A percentile compares a stretch with the other conserved stretches of the same genome.
These are phyloP conservation scores for Podospora appendiculata DNA, from an alignment of 495 filamentous ascomycete species.

Conservation along the genomic window DNA sequence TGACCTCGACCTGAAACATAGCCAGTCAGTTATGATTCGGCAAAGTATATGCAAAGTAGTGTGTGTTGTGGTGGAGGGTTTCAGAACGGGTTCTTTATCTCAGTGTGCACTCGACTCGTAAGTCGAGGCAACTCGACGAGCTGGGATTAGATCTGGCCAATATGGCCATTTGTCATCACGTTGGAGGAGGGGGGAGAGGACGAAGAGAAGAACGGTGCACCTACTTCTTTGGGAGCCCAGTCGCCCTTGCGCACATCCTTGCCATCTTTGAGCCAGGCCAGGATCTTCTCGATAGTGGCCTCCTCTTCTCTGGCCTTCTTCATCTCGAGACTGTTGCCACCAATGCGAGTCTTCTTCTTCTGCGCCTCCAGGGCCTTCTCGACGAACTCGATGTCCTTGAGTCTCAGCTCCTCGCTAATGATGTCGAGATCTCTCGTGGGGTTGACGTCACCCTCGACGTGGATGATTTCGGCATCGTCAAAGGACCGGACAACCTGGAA, in stretches of 20 bases:
- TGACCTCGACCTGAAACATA: constrained; percentile 74
- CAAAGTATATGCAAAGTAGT: constrained; percentile 15
- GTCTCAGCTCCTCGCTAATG: constrained; percentile 90
- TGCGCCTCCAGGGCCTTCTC: constrained; percentile 88
- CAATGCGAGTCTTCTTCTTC: constrained; percentile 86
- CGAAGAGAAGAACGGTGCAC: constrained; percentile 25
- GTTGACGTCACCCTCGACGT: constrained; percentile 98
- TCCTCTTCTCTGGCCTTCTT: constrained; percentile 96
- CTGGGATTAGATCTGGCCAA: constrained; percentile 95
- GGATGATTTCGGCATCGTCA: constrained; percentile 98
- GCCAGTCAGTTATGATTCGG: constrained; percentile 25
- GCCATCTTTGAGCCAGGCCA: constrained; percentile 71
- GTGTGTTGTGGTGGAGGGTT: constrained; percentile 16
- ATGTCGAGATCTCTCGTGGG: constrained; percentile 90
- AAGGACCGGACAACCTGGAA: constrained; percentile 99
- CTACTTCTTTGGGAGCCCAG: constrained; percentile 94
- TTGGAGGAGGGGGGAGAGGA: constrained; percentile 23
- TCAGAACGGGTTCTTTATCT: constrained; percentile 61
- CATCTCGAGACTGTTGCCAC: constrained; percentile 95
- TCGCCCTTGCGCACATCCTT: constrained; percentile 87
- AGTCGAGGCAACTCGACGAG: constrained; percentile 81
- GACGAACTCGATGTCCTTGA: constrained; percentile 98
- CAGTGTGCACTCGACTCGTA: constrained; percentile 69
- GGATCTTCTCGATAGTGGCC: constrained; percentile 80
- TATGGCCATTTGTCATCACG: constrained; percentile 98